A percentile compares a stretch with the other conserved stretches of the same genome.
Evolutionary conservation across 768 basidiomycete genomes (phyloP).

Genomic region (Phylloporus scabripes): DNA sequence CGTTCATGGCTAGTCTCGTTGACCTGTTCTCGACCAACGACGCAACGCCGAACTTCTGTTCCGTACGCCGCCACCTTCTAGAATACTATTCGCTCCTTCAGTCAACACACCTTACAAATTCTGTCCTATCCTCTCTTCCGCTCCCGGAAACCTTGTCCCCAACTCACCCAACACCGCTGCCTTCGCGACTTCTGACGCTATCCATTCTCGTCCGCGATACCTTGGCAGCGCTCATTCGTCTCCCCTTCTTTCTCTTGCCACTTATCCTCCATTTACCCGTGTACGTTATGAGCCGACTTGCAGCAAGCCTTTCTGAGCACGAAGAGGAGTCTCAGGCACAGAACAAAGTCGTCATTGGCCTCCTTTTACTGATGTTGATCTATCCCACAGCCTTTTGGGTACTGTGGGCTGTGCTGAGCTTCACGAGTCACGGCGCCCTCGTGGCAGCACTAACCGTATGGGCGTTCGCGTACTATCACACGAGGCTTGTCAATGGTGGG

Average conservation of each 20-base stretch:
- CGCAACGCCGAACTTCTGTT: constrained; percentile 52
- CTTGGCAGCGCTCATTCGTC: constrained; percentile 57
- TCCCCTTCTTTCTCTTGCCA: constrained; percentile 89
- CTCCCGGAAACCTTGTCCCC: constrained; percentile 84
- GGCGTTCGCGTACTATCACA: constrained; percentile 81
- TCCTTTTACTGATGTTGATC: constrained; percentile 65
- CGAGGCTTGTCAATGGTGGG: constrained; percentile 77
- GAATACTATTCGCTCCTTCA: constrained; percentile 86
- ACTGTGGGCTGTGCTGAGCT: constrained; percentile 80
- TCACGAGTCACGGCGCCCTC: constrained; percentile 67
- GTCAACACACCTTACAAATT: constrained; percentile 78
- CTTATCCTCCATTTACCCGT: constrained; percentile 79
- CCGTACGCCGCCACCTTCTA: constrained; percentile 65
- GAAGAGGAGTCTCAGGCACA: constrained; percentile 96
- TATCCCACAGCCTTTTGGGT: constrained; percentile 84
- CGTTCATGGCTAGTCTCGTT: constrained; percentile 55
- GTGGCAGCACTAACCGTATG: constrained; percentile 66
- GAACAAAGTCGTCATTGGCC: constrained; percentile 89
- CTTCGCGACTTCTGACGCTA: constrained; percentile 78
- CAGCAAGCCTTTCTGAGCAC: constrained; percentile 67
- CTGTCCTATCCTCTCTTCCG: constrained; percentile 77
- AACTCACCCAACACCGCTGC: constrained; percentile 58
- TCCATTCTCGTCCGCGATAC: constrained; percentile 75
- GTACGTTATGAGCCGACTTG: constrained; percentile 74
- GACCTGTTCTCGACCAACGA: constrained; percentile 78